Evolutionary conservation across 306 rosid species (phyloP).

Genomic region (Malus domestica): DNA sequence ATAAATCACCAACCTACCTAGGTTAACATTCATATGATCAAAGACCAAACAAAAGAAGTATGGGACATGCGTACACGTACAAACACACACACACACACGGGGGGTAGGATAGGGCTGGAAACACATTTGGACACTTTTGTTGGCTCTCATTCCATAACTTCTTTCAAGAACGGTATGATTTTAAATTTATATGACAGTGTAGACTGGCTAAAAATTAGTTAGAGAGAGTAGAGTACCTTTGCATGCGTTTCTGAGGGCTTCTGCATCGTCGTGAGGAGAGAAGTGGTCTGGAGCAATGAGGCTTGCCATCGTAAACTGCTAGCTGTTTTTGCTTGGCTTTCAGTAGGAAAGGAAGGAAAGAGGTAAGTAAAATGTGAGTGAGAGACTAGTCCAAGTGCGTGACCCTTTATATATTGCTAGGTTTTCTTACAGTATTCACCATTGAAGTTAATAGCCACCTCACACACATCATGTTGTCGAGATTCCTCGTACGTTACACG

Average conservation of each 20-base stretch:
- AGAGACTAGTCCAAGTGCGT: background rate
- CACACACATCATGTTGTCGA: constrained; percentile 1
- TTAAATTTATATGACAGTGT: background rate
- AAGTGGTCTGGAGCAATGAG: constrained; percentile 24
- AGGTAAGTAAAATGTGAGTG: background rate
- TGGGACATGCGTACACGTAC: no score
- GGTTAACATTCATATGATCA: no score
- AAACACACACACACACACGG: background rate
- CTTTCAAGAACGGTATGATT: no score
- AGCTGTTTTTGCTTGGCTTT: background rate
- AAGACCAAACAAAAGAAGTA: background rate
- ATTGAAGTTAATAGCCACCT: constrained; percentile 37
- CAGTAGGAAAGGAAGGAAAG: background rate
- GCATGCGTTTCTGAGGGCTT: constrained; percentile 51
- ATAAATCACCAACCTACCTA: background rate
- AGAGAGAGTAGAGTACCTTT: constrained; percentile 26
- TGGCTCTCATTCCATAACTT: no score
- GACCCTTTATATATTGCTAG: background rate
- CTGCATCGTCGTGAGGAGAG: constrained; percentile 52
- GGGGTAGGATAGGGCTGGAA: background rate
- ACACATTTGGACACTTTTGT: background rate
- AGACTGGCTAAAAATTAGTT: background rate
- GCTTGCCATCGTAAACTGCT: constrained; percentile 39
- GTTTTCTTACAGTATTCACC: background rate
- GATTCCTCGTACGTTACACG: constrained; percentile 6